Base-by-base conservation (phyloP, 2,329 filamentous ascomycete species). In the Pestalotiopsis sp. region DNA sequence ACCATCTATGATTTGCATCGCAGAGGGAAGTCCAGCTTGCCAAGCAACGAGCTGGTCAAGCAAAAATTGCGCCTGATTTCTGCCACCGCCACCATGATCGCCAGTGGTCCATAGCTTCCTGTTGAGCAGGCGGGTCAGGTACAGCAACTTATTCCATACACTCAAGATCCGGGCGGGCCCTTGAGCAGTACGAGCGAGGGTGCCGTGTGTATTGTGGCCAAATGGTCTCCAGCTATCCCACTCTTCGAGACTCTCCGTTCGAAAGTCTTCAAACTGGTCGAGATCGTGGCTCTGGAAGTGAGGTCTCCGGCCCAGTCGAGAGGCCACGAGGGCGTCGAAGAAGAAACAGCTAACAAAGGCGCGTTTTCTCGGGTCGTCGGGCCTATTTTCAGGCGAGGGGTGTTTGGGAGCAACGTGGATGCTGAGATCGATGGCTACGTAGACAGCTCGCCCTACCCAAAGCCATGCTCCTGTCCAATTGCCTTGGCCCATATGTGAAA, bases 191-290 rank as follows among this genome's bases (percentile, higher is more conserved):
- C 45, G n/a, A 20, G 17, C 17, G 3, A 52, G 17, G 20, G 14
- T 52, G 45, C 45, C 45, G 17, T 52, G 45, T 9, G 45, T 52
- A 52, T n/a, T 52, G 6, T 52, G 45, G 17, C 45, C 17, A n/a
- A 9, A 52, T n/a, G 60, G 60, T n/a, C 20, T 13, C 60, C 60
- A 63, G 31, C 25, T 63, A 17, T 63, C 60, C 60, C 60, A 63
- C n/a, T 63, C 60, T 41, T 63, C 60, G 4, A 63, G 13, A 20
- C 60, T 38, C 27, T 63, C 60, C 4, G 20, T 63, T 12, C 20
- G 20, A 23, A 38, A 38, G 6, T 36, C 25, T 41, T 12, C 27
- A 41, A 41, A 23, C 13, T 41, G 27, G 31, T 63, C 13, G 25
- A 63, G 38, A 38, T 63, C 60, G 13, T 14, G 7, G 17, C 20